These are phyloP conservation scores for Alnus glutinosa DNA, from an alignment of 306 rosid genomes.

Conservation along the genomic window DNA sequence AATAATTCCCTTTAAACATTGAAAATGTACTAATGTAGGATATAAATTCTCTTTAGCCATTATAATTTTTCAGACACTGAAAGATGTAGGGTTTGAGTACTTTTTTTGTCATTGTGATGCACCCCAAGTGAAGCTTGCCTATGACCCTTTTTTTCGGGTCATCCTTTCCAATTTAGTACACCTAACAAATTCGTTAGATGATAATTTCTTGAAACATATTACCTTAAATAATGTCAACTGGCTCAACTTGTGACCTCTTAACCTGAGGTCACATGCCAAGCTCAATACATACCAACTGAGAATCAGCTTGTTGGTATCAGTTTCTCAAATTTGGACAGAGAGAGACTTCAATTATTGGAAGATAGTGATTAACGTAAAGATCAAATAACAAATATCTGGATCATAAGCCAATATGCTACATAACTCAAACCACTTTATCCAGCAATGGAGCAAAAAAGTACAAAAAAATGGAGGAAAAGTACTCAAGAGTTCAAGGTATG, in stretches of 20 bases:
- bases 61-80: neutral
- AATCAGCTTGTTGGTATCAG: neutral
- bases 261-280: neutral
- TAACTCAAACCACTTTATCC: neutral
- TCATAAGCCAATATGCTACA: neutral
- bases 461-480: neutral
- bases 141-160: neutral
- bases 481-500: neutral
- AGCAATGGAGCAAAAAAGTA: conserved; percentile 4
- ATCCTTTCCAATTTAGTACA: neutral
- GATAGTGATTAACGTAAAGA: neutral
- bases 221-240: neutral
- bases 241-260: neutral
- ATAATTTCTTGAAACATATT: neutral
- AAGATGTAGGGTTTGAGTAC: neutral
- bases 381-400: neutral
- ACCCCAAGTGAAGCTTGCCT: neutral
- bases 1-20: neutral
- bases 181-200: neutral
- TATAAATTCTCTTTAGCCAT: neutral
- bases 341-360: neutral
- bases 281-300: neutral
- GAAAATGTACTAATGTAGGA: neutral
- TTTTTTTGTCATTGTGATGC: neutral
- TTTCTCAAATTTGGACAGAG: neutral